These are phyloP conservation scores for Sutorius eximius DNA, from an alignment of 1,284 basidiomycete species.

Conservation along the genomic window DNA sequence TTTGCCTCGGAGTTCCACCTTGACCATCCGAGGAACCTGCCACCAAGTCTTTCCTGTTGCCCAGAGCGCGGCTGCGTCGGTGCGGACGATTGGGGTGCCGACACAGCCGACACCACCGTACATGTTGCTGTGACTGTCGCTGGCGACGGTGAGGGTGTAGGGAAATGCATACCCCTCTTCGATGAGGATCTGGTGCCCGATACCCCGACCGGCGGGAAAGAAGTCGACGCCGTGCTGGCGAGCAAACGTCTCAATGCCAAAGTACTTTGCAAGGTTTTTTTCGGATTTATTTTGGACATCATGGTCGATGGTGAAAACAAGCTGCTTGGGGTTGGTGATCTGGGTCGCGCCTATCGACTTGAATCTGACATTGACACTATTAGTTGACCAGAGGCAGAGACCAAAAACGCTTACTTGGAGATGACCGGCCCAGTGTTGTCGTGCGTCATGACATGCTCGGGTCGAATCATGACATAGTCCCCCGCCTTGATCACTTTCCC, in stretches of 20 bases:
- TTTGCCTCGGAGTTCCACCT: constrained; percentile 86
- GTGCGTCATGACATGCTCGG: constrained; percentile 97
- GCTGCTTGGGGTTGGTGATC: constrained; percentile 81
- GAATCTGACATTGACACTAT: constrained; percentile 59
- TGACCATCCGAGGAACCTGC: constrained; percentile 97
- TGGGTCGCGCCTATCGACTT: constrained; percentile 90
- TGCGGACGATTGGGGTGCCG: constrained; percentile 94
- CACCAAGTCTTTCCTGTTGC: constrained; percentile 99
- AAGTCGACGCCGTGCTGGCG: constrained; percentile 88
- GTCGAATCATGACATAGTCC: constrained; percentile 99
- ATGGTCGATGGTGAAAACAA: constrained; percentile 97
- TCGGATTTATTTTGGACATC: constrained; percentile 96
- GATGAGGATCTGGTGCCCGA: constrained; percentile 93
- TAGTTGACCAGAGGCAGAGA: background rate
- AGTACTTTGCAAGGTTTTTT: constrained; percentile 95
- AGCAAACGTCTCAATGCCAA: constrained; percentile 90
- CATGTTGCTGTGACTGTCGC: constrained; percentile 98
- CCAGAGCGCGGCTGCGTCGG: constrained; percentile 95
- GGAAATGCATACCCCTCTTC: constrained; percentile 98
- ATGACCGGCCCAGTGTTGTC: constrained; percentile 99
- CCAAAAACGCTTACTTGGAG: constrained; percentile 68
- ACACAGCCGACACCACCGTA: constrained; percentile 98
- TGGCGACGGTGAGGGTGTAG: constrained; percentile 89
- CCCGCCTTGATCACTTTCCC: constrained; percentile 85
- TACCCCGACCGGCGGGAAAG: constrained; percentile 97